A percentile compares a stretch with the other conserved stretches of the same genome.
phyloP scores from a whole-genome alignment of 2,329 filamentous ascomycete species.

The Sporothrix protearum region DNA sequence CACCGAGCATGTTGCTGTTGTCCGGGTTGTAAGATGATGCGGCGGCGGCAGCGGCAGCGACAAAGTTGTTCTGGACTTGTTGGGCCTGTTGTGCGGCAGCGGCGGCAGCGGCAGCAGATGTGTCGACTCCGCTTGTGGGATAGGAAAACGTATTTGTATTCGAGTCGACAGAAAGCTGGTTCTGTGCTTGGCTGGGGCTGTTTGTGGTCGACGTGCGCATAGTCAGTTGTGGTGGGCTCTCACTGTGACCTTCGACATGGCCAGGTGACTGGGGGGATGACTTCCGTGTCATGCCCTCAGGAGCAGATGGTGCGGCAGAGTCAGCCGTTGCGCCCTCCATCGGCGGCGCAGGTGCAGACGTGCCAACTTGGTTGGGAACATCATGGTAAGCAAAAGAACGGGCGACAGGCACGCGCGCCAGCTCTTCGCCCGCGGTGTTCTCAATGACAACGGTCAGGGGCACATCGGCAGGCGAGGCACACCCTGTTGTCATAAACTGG shows the following conservation, averaged over 20 bases:
- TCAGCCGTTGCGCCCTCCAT: constrained; percentile 19
- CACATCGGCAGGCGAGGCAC: constrained; percentile 46
- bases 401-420: constrained; percentile 48
- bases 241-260: constrained; percentile 39
- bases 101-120: constrained; percentile 43
- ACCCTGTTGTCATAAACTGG: constrained; percentile 51
- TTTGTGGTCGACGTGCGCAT: constrained; percentile 34
- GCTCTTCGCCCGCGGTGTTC: constrained; percentile 49
- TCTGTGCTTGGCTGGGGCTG: constrained; percentile 33
- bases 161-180: constrained; percentile 38
- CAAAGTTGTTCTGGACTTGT: constrained; percentile 39
- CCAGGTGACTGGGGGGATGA: constrained; percentile 42
- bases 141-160: constrained; percentile 56
- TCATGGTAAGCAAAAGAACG: constrained; percentile 45
- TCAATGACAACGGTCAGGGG: constrained; percentile 55
- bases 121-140: constrained; percentile 48
- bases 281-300: constrained; percentile 43
- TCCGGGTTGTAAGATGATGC: constrained; percentile 39
- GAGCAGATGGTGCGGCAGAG: constrained; percentile 34
- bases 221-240: constrained; percentile 42
- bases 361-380: constrained; percentile 29
- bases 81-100: constrained; percentile 34
- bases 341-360: constrained; percentile 32
- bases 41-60: constrained; percentile 28
- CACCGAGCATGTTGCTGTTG: constrained; percentile 51